Base-by-base conservation (phyloP, 257 asterid species). In the Ehretia macrophylla region DNA sequence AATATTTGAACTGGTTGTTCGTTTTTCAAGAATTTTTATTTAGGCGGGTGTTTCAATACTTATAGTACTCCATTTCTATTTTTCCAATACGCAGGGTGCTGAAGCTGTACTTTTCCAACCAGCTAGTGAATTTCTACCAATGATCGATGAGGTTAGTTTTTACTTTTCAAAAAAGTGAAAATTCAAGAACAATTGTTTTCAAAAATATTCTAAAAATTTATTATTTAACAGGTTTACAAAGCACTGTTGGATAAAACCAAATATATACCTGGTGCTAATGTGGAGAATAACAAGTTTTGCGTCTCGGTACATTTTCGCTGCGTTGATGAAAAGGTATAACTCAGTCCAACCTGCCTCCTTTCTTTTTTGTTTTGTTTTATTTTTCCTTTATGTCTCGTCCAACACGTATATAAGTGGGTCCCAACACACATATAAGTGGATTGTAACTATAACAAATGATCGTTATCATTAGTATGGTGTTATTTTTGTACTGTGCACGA, bases 271-370 rank as follows among this genome's bases (percentile, higher is more conserved):
- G 97, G 97, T 13, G 95, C 88, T 14, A 77, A 56, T 17, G 95
- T 93, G 62, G 99, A 93, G 84, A 85, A 88, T 61, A 86, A 92
- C 75, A 92, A 88, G 67, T 92, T 84, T 59, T 92, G 99, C 49
- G 17, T 79, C n/a, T 92, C 99, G 9, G 97, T 92, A 1, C 99
- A 92, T 67, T 92, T 78, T 38, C 96, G 99, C 40, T 74, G 95
- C 46, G 99, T 92, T 20, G 96, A 88, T 53, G 97, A 92, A 60
- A 92, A 79, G 93, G 99, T 92, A 79, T 56, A 51, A 32, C 23
- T 37, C 17, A 1, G 13, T 21, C 40, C 40, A 44, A 10, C 18
- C 22, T 51, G n/a, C 42, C 23, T 42, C 9, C 10, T 55, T 58
- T 45, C 14, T 45, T 60, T 13, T 51, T n/a, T 48, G 16, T 49